Evolutionary conservation across 768 basidiomycete genomes (phyloP).

Genomic region (Mycena kentingensis): DNA sequence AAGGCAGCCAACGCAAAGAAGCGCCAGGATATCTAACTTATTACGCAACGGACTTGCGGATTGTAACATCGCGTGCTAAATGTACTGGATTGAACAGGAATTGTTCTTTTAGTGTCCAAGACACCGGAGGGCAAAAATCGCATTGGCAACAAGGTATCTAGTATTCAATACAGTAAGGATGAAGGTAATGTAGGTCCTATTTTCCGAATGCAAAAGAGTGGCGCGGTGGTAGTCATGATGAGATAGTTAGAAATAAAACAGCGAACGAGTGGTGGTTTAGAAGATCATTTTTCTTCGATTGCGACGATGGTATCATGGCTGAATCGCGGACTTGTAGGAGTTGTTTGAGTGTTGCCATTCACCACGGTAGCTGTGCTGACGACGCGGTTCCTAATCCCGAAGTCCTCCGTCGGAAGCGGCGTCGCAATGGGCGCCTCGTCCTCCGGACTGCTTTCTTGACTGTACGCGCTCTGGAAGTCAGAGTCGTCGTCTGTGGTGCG

Average conservation of each 20-base stretch:
- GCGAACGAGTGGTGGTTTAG: conserved; percentile 2
- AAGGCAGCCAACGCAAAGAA: conserved; percentile 73
- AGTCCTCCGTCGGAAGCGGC: conserved; percentile 27
- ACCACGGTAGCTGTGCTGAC: conserved; percentile 56
- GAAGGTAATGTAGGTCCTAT: conserved; percentile 15
- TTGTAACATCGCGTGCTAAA: conserved; percentile 10
- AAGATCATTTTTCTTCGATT: conserved; percentile 1
- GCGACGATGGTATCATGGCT: conserved; percentile 41
- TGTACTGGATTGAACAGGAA: conserved; percentile 1
- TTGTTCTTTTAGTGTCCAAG: too few relatives aligned
- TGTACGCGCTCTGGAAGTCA: conserved; percentile 85
- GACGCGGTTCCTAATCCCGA: conserved; percentile 50
- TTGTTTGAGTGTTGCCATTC: conserved; percentile 24
- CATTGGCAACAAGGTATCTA: conserved; percentile 10
- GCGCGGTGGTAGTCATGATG: conserved; percentile 6
- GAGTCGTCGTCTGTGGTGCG: conserved; percentile 71
- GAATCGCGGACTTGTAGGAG: conserved; percentile 39
- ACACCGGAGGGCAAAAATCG: too few relatives aligned
- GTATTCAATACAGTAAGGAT: conserved; percentile 23
- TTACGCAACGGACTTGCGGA: too few relatives aligned
- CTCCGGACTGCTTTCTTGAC: conserved; percentile 20
- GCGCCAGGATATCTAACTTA: conserved; percentile 59
- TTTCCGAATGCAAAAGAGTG: conserved; percentile 12
- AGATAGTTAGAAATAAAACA: conserved; percentile 14
- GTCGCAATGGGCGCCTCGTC: conserved; percentile 29